Base-by-base conservation (phyloP, 192 early-diverging fungal species). In the Hyaloraphidium curvatum region DNA sequence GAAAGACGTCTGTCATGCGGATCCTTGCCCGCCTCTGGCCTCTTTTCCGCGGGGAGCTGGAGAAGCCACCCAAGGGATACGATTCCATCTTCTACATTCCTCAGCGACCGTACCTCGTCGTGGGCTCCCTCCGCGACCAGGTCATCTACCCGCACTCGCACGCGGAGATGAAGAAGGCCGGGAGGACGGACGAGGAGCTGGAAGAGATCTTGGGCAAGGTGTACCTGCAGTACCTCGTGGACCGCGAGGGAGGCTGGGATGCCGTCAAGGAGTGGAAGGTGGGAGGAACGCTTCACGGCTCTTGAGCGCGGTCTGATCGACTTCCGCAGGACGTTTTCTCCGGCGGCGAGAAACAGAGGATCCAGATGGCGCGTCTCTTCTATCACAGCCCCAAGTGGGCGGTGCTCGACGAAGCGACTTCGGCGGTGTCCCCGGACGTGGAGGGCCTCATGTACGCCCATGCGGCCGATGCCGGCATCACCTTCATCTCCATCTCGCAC, bases 331-430 rank as follows among this genome's bases (percentile, higher is more conserved):
- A 89, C 61, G 88, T 89, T 19, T 69, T 98, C n/a, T 84, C 89
- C 14, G 94, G 91, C 53, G 94, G 94, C 51, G 92, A 98, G 62
- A 89, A 89, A 64, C 86, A 89, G 69, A 75, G 84, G 40, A 84
- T 97, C 60, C 85, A 84, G 14, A 89, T 98, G 89, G 91, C 91
- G n/a, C 67, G 94, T 30, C 71, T 98, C 53, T 96, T 91, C 66
- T 98, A 95, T 72, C 95, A 98, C 67, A 70, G 73, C 25, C 95
- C 95, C 17, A 75, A 75, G 55, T 98, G 80, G 64, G 94, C 91
- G 29, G 33, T 75, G 41, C 59, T 79, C 31, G 91, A 96, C 63
- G 94, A 98, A 74, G 89, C 85, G 66, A 89, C 86, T 0, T 77
- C 74, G 41, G 81, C 92, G n/a, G 91, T 98, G 30, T 82, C 80